Base-by-base conservation (phyloP, 345 rosid genomes). In the Eucalyptus caleyi region DNA sequence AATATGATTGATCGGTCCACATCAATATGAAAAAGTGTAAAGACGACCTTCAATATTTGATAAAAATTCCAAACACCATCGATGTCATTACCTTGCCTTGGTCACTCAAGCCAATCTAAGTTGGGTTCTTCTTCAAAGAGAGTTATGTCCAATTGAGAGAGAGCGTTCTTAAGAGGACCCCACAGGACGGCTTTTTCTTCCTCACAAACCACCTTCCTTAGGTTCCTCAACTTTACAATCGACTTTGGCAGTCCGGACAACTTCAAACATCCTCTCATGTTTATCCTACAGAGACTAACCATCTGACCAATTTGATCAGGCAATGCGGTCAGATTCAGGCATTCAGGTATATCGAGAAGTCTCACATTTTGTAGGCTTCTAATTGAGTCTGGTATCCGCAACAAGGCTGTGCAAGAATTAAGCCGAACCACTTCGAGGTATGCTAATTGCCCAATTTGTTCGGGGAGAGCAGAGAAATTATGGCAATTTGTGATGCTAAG, bases 201-300 rank as follows among this genome's bases (percentile, higher is more conserved):
- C 62, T 97, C 96, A 32, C 98, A 94, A 32, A 90, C 90, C 50
- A 96, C 95, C 26, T 86, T 59, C 87, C 86, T 65, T 82, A 95
- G 60, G 47, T 90, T 26, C 89, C 88, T 82, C 24, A 95, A 95
- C 2, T 93, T 88, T 56, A 9, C 81, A 62, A 94, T 67, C 14
- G 96, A 92, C 60, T 32, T 12, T 5, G 97, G 98, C 49, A 94
- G 24, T 12, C 8, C 14, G 2, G 27, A 32, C 42, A 67, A 67
- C 40, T 16, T 67, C 2, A 67, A 1, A 67, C 80, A 85, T 82
- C 56, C 49, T 81, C 14, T 16, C 37, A 40, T 34, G 59, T 45
- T n/a, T 21, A 30, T 23, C 24, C 23, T 40, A 34, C 1, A 2
- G 3, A 40, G 59, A 87, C 27, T 37, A 51, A 15, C 5, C 27